Base-by-base conservation (phyloP, 108 stramenopile genomes). In the Nitzschia palea region DNA sequence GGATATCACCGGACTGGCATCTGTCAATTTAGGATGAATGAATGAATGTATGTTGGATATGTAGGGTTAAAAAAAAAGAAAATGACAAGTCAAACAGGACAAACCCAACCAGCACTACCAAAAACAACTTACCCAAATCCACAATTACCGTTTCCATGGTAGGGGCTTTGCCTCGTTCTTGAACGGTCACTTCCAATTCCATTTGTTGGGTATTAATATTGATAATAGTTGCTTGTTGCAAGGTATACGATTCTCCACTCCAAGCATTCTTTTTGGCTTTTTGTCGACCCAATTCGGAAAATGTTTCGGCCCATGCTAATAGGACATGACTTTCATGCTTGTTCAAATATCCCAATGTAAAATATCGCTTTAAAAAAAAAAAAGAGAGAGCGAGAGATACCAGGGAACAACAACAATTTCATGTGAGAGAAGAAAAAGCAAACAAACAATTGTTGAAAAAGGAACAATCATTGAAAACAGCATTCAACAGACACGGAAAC, bases 271-370 rank as follows among this genome's bases (percentile, higher is more conserved):
- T 82, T 42, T 83, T 84, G 6, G 68, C 42, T 44, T 80, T 73
- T 35, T 60, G 76, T 12, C 65, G 34, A n/a, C 89, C 92, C 23
- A 90, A 20, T 22, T 77, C 73, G 0, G 92, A 82, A 66, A 90
- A 93, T 1, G 82, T 83, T 54, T 81, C 75, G 45, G 79, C 69
- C 63, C 90, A 81, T 20, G 78, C 72, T 1, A 70, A 17, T 9
- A 93, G 40, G 6, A 81, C 55, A 48, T 86, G 80, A 8, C 73
- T 37, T 63, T 93, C 88, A 55, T 93, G 87, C 52, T 90, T 86
- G 64, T 93, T 93, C 33, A 90, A 59, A 64, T 93, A 93, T 30
- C 87, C 92, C 52, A 74, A 69, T 12, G 43, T 40, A 56, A 84
- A 84, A 53, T 78, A 48, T 5, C 47, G 47, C 47, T 48, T 5